These are phyloP conservation scores for Pseudovirgaria hyperparasitica DNA, from an alignment of 2,329 filamentous ascomycete genomes.

Conservation along the genomic window DNA sequence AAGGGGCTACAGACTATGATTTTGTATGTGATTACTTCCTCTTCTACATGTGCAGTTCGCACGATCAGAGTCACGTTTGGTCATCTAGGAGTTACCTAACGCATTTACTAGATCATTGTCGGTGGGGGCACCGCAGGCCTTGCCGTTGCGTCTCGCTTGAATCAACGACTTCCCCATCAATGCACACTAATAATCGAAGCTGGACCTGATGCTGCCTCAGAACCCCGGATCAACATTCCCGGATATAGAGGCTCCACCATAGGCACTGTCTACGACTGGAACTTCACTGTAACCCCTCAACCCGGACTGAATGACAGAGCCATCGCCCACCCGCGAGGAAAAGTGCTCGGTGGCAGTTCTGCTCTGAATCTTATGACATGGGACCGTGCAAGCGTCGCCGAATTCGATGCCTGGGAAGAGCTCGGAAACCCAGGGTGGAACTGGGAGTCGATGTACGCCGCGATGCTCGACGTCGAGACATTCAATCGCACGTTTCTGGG, in stretches of 20 bases:
- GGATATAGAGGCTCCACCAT: slow-evolving; percentile 16
- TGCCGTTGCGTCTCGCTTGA: slow-evolving; percentile 19
- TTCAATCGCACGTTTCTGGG: too few relatives aligned
- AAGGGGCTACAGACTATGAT: too few relatives aligned
- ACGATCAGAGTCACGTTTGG: too few relatives aligned
- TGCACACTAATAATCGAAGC: slow-evolving; percentile 16
- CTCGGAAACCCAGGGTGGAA: slow-evolving; percentile 20
- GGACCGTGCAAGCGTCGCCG: slow-evolving; percentile 16
- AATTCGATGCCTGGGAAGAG: slow-evolving; percentile 20
- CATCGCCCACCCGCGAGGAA: slow-evolving; percentile 33
- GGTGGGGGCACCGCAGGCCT: slow-evolving; percentile 16
- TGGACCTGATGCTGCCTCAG: slow-evolving; percentile 15
- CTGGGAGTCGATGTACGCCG: slow-evolving; percentile 17
- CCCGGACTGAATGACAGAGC: slow-evolving; percentile 25
- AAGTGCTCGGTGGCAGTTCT: slow-evolving; percentile 36
- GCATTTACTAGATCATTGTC: too few relatives aligned
- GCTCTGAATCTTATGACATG: slow-evolving; percentile 31
- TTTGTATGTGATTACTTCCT: too few relatives aligned
- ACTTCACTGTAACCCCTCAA: slow-evolving; percentile 34
- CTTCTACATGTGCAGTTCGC: too few relatives aligned
- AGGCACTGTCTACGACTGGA: slow-evolving; percentile 19
- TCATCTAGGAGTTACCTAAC: too few relatives aligned
- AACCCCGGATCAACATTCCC: slow-evolving; percentile 14
- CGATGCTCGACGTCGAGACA: slow-evolving; percentile 20
- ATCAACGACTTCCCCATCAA: slow-evolving; percentile 14